Evolutionary conservation across 2,329 filamentous ascomycete genomes (phyloP).

Genomic region (Cytospora mali): DNA sequence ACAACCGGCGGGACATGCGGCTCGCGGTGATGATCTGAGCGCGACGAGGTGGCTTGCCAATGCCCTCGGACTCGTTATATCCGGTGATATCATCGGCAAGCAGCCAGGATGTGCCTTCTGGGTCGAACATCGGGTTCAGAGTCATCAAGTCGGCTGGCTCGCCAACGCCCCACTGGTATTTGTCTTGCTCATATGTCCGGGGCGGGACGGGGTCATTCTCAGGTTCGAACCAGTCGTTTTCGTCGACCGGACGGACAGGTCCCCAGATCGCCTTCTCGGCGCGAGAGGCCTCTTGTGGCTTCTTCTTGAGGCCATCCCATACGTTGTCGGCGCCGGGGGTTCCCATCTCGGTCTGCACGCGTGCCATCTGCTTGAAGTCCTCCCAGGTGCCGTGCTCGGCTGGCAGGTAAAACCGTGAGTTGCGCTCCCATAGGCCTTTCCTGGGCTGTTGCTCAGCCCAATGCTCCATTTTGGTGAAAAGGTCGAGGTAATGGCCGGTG

Average conservation of each 20-base stretch:
- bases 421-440: conserved; percentile 82
- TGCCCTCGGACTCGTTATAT: conserved; percentile 66
- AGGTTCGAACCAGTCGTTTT: conserved; percentile 71
- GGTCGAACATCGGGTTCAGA: conserved; percentile 90
- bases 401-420: conserved; percentile 76
- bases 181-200: conserved; percentile 73
- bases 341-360: conserved; percentile 74
- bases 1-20: conserved; percentile 77
- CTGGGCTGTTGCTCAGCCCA: conserved; percentile 76
- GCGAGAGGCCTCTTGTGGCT: conserved; percentile 40
- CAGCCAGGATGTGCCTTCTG: conserved; percentile 82
- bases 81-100: conserved; percentile 82
- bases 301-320: conserved; percentile 57
- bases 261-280: conserved; percentile 78
- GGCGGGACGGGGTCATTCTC: conserved; percentile 76
- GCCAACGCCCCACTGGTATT: conserved; percentile 82
- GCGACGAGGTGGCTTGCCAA: conserved; percentile 69
- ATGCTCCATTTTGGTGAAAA: conserved; percentile 68
- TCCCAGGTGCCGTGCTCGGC: conserved; percentile 77
- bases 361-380: conserved; percentile 76
- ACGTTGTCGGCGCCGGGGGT: conserved; percentile 67
- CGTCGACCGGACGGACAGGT: conserved; percentile 68
- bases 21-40: conserved; percentile 88
- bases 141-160: conserved; percentile 93
- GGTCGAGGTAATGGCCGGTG: conserved; percentile 81